These are phyloP conservation scores for Boletus sp. DNA, from an alignment of 768 basidiomycete genomes.

Conservation along the genomic window DNA sequence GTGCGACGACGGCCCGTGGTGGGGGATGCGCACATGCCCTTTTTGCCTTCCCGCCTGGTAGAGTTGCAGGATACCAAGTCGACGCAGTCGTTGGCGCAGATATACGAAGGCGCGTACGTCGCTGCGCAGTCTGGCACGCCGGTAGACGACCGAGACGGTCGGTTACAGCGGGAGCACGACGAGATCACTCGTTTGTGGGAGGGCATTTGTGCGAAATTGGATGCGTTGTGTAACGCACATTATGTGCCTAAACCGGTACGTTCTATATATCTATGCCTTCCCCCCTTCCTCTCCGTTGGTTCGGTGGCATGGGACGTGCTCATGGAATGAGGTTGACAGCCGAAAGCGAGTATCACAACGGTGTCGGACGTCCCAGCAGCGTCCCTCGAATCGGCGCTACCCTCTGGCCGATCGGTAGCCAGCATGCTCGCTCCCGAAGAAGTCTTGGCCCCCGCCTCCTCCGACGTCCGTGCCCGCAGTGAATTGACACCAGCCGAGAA, in stretches of 20 bases:
- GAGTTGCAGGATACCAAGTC: constrained; percentile 90
- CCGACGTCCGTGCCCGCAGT: constrained; percentile 58
- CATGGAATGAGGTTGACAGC: constrained; percentile 43
- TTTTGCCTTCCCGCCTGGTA: constrained; percentile 84
- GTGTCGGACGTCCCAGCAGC: constrained; percentile 79
- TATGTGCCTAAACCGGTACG: constrained; percentile 91
- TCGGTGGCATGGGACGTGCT: neutral
- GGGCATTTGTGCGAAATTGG: constrained; percentile 79
- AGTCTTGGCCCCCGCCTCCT: constrained; percentile 59
- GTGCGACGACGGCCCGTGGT: constrained; percentile 61
- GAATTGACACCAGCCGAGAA: constrained; percentile 89
- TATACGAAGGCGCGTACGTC: constrained; percentile 91
- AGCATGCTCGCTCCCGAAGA: constrained; percentile 94
- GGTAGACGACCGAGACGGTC: constrained; percentile 81
- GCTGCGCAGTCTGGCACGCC: constrained; percentile 53
- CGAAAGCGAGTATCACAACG: constrained; percentile 83
- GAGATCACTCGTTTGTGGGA: constrained; percentile 86
- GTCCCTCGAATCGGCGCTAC: constrained; percentile 86
- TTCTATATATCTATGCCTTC: constrained; percentile 1
- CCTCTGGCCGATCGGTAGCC: constrained; percentile 68
- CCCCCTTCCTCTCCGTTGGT: neutral
- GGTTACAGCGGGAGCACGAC: constrained; percentile 82
- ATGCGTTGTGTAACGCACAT: constrained; percentile 92
- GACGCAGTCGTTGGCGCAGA: constrained; percentile 85
- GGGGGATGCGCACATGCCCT: constrained; percentile 71